These are phyloP conservation scores for Elsinoe fawcettii DNA, from an alignment of 2,329 filamentous ascomycete genomes.

Conservation along the genomic window DNA sequence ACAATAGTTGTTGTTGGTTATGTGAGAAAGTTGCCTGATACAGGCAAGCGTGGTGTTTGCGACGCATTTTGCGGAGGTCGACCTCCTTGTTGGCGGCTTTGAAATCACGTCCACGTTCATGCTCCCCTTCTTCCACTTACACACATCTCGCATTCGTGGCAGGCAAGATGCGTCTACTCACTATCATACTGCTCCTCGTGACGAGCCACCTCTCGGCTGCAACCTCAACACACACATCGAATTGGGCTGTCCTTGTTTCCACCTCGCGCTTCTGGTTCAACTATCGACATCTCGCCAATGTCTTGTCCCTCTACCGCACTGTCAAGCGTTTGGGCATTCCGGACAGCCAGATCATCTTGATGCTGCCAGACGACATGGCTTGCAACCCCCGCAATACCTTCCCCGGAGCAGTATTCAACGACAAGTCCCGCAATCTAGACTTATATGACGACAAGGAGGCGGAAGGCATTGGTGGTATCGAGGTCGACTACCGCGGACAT, in stretches of 20 bases:
- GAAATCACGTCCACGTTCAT: background rate
- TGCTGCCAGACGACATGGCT: slow-evolving; percentile 99
- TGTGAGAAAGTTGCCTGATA: background rate
- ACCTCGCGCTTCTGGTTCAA: slow-evolving; percentile 99
- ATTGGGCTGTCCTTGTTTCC: slow-evolving; percentile 98
- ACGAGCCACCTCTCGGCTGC: slow-evolving; percentile 31
- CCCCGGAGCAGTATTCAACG: slow-evolving; percentile 95
- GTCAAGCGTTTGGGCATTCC: slow-evolving; percentile 97
- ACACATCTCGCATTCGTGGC: no score
- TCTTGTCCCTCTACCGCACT: slow-evolving; percentile 92
- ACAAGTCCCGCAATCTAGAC: slow-evolving; percentile 89
- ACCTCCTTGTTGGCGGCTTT: background rate
- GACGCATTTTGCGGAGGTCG: background rate
- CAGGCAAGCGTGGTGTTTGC: background rate
- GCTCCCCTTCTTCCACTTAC: background rate
- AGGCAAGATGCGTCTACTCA: background rate
- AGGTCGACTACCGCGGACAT: slow-evolving; percentile 96
- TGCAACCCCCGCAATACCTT: slow-evolving; percentile 98
- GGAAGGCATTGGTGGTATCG: slow-evolving; percentile 50
- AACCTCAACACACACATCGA: slow-evolving; percentile 78
- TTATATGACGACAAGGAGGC: slow-evolving; percentile 79
- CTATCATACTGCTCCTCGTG: background rate
- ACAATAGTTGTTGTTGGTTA: background rate
- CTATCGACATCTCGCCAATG: slow-evolving; percentile 96
- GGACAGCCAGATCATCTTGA: slow-evolving; percentile 97